phyloP scores from a whole-genome alignment of 1,284 basidiomycete genomes.

The Tylopilus sp. region DNA sequence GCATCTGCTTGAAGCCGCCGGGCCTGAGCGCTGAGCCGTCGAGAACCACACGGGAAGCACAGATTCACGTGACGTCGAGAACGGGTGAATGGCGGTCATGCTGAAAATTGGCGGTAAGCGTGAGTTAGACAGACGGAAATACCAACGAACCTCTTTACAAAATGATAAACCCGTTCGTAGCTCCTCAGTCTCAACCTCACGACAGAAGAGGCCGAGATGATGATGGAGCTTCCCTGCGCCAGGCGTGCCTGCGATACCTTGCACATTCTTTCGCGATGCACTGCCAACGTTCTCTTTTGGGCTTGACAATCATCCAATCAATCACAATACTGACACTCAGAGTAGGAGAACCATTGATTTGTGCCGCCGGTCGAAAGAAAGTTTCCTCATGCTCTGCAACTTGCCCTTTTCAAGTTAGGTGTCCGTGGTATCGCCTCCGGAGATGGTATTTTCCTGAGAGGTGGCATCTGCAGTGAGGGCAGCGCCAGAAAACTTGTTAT shows the following conservation, averaged over 20 bases:
- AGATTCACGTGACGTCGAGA: constrained; percentile 88
- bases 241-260: constrained; percentile 89
- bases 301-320: constrained; percentile 86
- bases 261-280: constrained; percentile 88
- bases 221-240: constrained; percentile 94
- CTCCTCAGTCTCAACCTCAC: constrained; percentile 87
- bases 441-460: constrained; percentile 49
- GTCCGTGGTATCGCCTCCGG: constrained; percentile 32
- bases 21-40: constrained; percentile 77
- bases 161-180: constrained; percentile 91
- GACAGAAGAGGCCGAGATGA: constrained; percentile 90
- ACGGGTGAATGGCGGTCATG: constrained; percentile 92
- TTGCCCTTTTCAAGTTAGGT: constrained; percentile 29
- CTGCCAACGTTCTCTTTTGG: constrained; percentile 94
- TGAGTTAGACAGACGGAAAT: background rate
- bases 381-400: constrained; percentile 49
- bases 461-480: constrained; percentile 62
- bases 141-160: constrained; percentile 86
- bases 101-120: constrained; percentile 50
- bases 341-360: constrained; percentile 74
- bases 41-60: constrained; percentile 88
- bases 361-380: constrained; percentile 63
- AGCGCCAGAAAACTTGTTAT: constrained; percentile 48
- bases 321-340: constrained; percentile 91
- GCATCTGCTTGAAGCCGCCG: constrained; percentile 83